Percentiles rank a stretch among this genome's conserved stretches.
Evolutionary conservation across 306 rosid species (phyloP).

Genomic region (Malus asiatica): DNA sequence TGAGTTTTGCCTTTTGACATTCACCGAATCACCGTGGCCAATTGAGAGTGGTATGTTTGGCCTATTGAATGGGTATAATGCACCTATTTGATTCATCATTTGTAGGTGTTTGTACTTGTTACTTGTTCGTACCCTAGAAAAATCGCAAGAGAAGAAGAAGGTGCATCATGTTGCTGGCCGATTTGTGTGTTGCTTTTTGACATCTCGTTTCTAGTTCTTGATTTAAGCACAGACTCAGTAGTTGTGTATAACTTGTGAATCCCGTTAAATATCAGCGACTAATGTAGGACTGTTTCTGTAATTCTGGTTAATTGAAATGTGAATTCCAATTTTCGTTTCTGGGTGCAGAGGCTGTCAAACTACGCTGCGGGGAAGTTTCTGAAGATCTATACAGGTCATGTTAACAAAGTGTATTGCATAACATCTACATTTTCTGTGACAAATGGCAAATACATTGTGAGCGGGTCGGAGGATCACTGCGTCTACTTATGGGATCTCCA

Average conservation of each 20-base stretch:
- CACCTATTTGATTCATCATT: too few relatives aligned
- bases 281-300: neutral
- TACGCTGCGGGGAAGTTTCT: conserved; percentile 54
- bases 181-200: neutral
- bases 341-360: conserved; percentile 85
- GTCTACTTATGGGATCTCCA: conserved; percentile 92
- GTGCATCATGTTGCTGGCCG: too few relatives aligned
- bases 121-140: too few relatives aligned
- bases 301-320: neutral
- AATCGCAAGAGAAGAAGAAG: too few relatives aligned
- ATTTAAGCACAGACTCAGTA: too few relatives aligned
- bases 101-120: too few relatives aligned
- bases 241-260: neutral
- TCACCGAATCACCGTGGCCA: too few relatives aligned
- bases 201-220: neutral
- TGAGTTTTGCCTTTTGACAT: too few relatives aligned
- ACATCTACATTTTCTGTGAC: conserved; percentile 86
- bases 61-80: too few relatives aligned
- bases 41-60: too few relatives aligned
- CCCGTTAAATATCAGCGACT: neutral
- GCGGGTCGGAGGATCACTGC: conserved; percentile 88
- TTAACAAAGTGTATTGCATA: conserved; percentile 57
- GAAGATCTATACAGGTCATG: conserved; percentile 63
- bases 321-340: conserved; percentile 9
- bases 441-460: conserved; percentile 72